Base-by-base conservation (phyloP, 2,329 filamentous ascomycete species). In the Monilinia aucupariae region DNA sequence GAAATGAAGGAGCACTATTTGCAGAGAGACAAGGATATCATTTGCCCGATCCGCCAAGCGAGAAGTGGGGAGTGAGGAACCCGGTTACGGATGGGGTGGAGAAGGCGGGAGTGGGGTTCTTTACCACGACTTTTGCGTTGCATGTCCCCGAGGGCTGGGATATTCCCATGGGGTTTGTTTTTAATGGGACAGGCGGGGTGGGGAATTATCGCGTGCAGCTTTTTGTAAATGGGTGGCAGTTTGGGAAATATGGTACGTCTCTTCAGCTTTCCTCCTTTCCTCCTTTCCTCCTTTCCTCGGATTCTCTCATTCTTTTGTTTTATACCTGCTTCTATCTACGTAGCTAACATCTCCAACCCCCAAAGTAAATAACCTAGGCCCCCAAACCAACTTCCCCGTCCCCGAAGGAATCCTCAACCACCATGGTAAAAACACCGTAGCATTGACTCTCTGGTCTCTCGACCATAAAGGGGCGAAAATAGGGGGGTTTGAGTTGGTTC, bases 171-270 rank as follows among this genome's bases (percentile, higher is more conserved):
- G 78, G 79, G 0, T 86, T 89, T 68, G 77, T 76, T 1, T 87
- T 89, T 71, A 77, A 78, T 43, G 79, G 79, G 62, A 74, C 74
- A 0, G 69, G 64, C n/a, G 71, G 64, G n/a, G 68, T 61, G 47
- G 68, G 65, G 34, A 73, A 77, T 8, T 88, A 87, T 67, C 79
- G 88, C 25, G 84, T 79, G 1, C 81, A 87, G 69, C 75, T 92
- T 12, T 92, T 82, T 69, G 85, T 92, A 49, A 92, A 92, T 69
- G 89, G 89, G 1, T 92, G 86, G 74, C 88, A 92, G 73, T 91
- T 86, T 67, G 85, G 83, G 4, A 86, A 86, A 71, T 86, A 82
- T 65, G 66, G 84, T 25, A 55, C 6, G 37, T 22, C 20, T 17
- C 9, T 17, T 17, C 15, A 4, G 4, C 12, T 7, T 52, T 3